Conservation (phyloP, 306 rosid species). For the Medicago arabica region DNA sequence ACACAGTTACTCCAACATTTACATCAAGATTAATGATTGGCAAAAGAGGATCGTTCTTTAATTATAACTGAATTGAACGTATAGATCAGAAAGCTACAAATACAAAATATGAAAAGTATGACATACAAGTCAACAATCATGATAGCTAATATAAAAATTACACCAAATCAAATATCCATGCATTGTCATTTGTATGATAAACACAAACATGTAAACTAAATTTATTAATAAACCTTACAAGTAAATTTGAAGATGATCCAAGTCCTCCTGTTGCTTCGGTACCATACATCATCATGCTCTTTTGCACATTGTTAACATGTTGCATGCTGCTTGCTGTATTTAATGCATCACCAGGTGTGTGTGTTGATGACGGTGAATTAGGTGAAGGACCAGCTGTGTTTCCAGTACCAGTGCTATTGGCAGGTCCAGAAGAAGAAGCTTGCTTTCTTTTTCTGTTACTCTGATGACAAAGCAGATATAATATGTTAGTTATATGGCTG, state of each 20-base stretch:
- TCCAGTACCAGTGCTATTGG: slow-evolving; percentile 97
- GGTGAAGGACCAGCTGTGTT: slow-evolving; percentile 86
- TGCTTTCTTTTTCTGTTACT: slow-evolving; percentile 77
- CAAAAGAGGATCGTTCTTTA: slow-evolving; percentile 9
- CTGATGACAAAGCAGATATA: slow-evolving; percentile 40
- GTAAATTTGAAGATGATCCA: slow-evolving; percentile 76
- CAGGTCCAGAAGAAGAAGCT: slow-evolving; percentile 83
- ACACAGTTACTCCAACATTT: neutral
- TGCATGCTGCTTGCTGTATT: slow-evolving; percentile 71
- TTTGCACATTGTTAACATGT: slow-evolving; percentile 66
- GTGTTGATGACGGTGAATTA: slow-evolving; percentile 89
- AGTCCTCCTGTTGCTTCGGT: slow-evolving; percentile 82
- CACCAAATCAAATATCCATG: slow-evolving; percentile 19
- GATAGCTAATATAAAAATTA: slow-evolving; percentile 6
- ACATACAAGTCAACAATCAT: slow-evolving; percentile 34
- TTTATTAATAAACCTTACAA: slow-evolving; percentile 52
- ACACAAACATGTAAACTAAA: neutral
- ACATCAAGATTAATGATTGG: slow-evolving; percentile 25
- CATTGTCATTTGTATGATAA: slow-evolving; percentile 28
- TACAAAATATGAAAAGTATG: slow-evolving; percentile 22
- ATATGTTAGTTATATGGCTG: slow-evolving; percentile 3
- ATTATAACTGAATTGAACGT: neutral
- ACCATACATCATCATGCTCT: slow-evolving; percentile 72
- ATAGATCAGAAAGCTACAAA: slow-evolving; percentile 16
- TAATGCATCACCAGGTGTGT: slow-evolving; percentile 82